phyloP scores from a whole-genome alignment of 2,329 filamentous ascomycete species.

The Neurospora crassa region DNA sequence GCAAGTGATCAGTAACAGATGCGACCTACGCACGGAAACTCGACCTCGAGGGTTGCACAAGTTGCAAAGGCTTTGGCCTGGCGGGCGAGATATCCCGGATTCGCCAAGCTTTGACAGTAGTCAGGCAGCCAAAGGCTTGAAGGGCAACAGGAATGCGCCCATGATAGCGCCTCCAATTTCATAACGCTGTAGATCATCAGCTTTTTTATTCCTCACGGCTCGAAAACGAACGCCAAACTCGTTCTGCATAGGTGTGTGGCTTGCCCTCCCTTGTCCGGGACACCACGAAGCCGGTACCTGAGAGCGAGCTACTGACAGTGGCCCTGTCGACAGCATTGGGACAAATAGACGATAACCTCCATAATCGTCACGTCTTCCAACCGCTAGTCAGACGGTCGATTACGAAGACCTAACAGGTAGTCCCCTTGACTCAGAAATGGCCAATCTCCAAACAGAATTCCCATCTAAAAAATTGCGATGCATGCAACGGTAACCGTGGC shows the following conservation, averaged over 20 bases:
- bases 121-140: not conserved
- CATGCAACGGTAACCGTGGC: not conserved
- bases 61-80: not conserved
- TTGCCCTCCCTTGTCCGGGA: not conserved
- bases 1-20: not conserved
- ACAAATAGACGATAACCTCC: not conserved
- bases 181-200: not conserved
- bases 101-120: not conserved
- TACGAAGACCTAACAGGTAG: no score
- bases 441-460: not conserved
- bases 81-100: not conserved
- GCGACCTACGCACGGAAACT: not conserved
- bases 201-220: not conserved
- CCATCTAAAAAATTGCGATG: not conserved
- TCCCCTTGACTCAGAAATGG: not conserved
- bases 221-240: not conserved
- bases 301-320: not conserved
- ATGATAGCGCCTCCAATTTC: not conserved
- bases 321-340: not conserved
- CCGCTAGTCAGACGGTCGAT: no score
- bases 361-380: not conserved
- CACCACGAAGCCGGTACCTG: not conserved
- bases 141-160: not conserved
- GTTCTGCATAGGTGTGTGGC: not conserved
- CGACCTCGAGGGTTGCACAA: not conserved